Conservation (phyloP, 2,329 filamentous ascomycete species). For the Ascochyta koolunga region DNA sequence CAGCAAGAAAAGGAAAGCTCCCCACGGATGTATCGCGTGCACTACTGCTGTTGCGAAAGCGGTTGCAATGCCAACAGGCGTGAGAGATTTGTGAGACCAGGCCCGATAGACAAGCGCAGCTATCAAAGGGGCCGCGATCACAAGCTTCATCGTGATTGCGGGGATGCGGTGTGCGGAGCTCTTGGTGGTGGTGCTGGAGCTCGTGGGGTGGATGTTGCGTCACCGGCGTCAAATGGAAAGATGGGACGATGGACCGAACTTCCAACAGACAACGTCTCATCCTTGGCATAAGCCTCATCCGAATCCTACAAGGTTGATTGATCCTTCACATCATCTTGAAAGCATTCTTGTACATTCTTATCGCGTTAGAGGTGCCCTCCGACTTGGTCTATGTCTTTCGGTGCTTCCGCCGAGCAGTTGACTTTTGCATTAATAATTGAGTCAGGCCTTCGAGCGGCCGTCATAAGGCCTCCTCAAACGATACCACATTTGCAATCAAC, state of each 20-base stretch:
- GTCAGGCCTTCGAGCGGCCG: neutral
- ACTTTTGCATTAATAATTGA: neutral
- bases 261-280: constrained; percentile 1
- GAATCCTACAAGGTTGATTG: neutral
- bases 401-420: neutral
- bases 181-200: constrained; percentile 19
- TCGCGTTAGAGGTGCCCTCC: neutral
- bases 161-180: constrained; percentile 11
- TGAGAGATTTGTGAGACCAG: constrained; percentile 66
- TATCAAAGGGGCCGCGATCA: constrained; percentile 42
- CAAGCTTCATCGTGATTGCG: constrained; percentile 34
- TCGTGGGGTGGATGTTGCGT: constrained; percentile 18
- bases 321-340: neutral
- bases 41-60: constrained; percentile 76
- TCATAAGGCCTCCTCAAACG: neutral
- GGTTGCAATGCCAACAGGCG: constrained; percentile 72
- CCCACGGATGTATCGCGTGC: constrained; percentile 93
- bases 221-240: constrained; percentile 10
- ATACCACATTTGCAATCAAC: neutral
- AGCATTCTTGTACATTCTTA: neutral
- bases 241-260: neutral
- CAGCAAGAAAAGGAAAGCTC: constrained; percentile 84
- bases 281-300: constrained; percentile 5
- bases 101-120: constrained; percentile 49
- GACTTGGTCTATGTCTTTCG: neutral